These are phyloP conservation scores for Fomitopsis serialis DNA, from an alignment of 768 basidiomycete genomes.

Conservation along the genomic window DNA sequence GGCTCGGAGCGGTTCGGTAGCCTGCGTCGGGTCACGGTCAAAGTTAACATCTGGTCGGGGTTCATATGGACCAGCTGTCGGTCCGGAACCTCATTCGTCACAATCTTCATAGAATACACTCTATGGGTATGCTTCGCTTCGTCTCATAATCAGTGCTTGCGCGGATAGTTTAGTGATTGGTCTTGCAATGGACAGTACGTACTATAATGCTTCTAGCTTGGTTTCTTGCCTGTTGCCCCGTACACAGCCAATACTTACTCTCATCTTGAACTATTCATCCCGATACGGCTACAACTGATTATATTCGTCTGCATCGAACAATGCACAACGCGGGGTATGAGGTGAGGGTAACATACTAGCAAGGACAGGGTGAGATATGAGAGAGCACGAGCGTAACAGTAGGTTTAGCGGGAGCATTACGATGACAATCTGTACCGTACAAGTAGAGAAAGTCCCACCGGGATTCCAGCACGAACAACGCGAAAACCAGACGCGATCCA, in stretches of 20 bases:
- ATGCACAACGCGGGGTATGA: conserved; percentile 6
- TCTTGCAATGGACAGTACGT: too few relatives aligned
- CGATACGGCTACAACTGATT: background rate
- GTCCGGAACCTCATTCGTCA: conserved; percentile 9
- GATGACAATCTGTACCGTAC: conserved; percentile 6
- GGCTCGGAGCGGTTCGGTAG: background rate
- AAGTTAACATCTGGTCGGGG: conserved; percentile 18
- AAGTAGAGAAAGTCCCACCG: background rate
- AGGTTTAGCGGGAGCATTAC: background rate
- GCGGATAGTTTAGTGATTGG: background rate
- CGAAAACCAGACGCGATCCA: conserved; percentile 8
- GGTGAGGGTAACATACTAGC: conserved; percentile 6
- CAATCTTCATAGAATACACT: conserved; percentile 11
- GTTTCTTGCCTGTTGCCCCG: too few relatives aligned
- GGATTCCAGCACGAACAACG: background rate
- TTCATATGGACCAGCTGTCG: conserved; percentile 7
- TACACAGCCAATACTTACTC: too few relatives aligned
- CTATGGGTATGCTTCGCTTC: conserved; percentile 12
- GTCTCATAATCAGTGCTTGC: background rate
- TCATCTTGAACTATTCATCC: too few relatives aligned
- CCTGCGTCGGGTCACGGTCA: conserved; percentile 7
- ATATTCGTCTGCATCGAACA: background rate
- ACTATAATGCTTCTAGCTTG: too few relatives aligned
- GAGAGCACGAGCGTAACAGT: conserved; percentile 9
- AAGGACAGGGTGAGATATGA: conserved; percentile 7